A percentile compares a stretch with the other conserved stretches of the same genome.
These are phyloP conservation scores for Ophiostoma pallidulum DNA, from an alignment of 2,329 filamentous ascomycete species.

Conservation along the genomic window DNA sequence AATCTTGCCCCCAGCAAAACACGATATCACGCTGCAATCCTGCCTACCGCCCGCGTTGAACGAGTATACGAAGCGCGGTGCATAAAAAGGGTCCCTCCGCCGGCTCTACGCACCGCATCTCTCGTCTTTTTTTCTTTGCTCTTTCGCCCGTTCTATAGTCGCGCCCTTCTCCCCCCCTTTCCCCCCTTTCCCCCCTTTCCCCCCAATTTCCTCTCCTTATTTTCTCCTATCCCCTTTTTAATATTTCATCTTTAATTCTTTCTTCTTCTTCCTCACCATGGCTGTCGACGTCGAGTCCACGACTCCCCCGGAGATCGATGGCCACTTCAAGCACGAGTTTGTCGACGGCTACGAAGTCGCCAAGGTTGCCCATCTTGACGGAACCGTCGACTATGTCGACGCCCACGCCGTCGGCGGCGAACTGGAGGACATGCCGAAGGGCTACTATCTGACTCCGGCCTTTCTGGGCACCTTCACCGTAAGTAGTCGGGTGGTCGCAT, in stretches of 20 bases:
- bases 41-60: too few species aligned
- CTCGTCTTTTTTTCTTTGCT: not conserved
- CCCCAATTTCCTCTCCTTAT: not conserved
- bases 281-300: conserved; percentile 8
- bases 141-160: not conserved
- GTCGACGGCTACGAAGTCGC: conserved; percentile 19
- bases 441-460: conserved; percentile 31
- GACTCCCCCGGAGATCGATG: conserved; percentile 8
- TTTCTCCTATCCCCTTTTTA: not conserved
- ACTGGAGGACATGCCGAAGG: conserved; percentile 29
- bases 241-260: too few species aligned
- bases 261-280: conserved; percentile 8
- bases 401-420: conserved; percentile 33
- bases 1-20: too few species aligned
- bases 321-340: conserved; percentile 1
- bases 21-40: too few species aligned
- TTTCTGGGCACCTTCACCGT: conserved; percentile 31
- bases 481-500: not conserved
- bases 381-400: conserved; percentile 33
- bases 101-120: not conserved
- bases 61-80: too few species aligned
- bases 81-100: too few species aligned
- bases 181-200: not conserved
- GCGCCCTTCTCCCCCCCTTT: not conserved
- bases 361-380: conserved; percentile 30